Evolutionary conservation across 169 alveolate genomes (phyloP), one percentile per base, ranked within the genome.

Genomic region (Plasmodium vinckei): DNA sequence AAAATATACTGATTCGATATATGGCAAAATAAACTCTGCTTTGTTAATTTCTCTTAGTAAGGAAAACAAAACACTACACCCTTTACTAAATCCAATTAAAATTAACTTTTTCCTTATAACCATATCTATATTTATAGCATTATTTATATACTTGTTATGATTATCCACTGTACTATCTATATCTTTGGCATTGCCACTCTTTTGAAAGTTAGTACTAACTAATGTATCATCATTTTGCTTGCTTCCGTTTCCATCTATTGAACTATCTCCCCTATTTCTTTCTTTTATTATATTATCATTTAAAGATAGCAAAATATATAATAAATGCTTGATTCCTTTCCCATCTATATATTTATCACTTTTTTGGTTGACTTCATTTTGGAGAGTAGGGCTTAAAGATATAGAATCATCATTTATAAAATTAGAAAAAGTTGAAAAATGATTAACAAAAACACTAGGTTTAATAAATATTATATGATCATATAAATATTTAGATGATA

Each of bases 41-140:
- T 79, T 70, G 9, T 79, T 33, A 19, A 71, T 56, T 53, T 79
- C 89, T 46, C 82, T 27, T 60, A 79, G 33, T 21, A 79, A 13
- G 0, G 89, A 53, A 47, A 79, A 53, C 47, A 79, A 69, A 51
- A 79, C 89, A 15, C 72, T 54, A 17, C 89, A 79, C 17, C 89
- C 89, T 69, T 70, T 79, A 59, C 89, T 79, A 60, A 79, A 79
- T n/a, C 89, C 89, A 23, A 79, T 79, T 23, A 79, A 60, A 17
- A 65, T 49, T 25, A 79, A 47, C 44, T 70, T 68, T 5, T 21
- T 44, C 7, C 54, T 79, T 68, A 27, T 68, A 17, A 27, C 21
- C 46, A 19, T 9, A n/a, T 64, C 15, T 33, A 27, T 17, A 19
- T 49, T 39, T 63, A 57, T 68, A 68, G 9, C 5, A n/a, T 15